Base-by-base conservation (phyloP, 495 filamentous ascomycete species). In the Diplogelasinospora grovesii region DNA sequence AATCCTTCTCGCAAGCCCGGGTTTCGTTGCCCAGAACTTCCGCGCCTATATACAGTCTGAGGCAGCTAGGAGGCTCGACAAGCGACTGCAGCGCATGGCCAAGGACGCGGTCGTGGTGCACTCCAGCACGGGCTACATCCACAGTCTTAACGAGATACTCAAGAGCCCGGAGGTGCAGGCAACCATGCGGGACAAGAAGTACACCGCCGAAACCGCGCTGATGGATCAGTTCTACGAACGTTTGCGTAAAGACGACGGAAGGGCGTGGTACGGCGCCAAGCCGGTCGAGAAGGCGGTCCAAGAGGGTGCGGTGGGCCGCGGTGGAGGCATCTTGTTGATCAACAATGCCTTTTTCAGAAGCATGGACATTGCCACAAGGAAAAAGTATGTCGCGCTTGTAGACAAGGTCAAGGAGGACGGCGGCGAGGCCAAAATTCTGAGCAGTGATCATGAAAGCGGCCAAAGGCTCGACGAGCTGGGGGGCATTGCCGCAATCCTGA, bases 401-500 rank as follows among this genome's bases (percentile, higher is more conserved):
- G 92, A 98, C 59, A 83, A 80, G 31, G 92, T 97, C n/a, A 83
- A 83, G 50, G 83, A 83, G 34, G 79, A 84, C 36, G 93, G 93
- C 23, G 92, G 92, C 0, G 89, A 96, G 51, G 83, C 85, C 1
- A 77, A 88, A 36, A 71, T 96, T 19, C 62, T 97, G 30, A 97
- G 93, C 52, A 88, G 83, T 46, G 82, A 92, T 52, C 90, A 97
- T 60, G 92, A 95, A 68, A 96, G 92, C 65, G 92, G 92, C 13
- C 81, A 83, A 62, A 66, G 88, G 41, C 64, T 98, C 29, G 90
- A 95, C 41, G 79, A 75, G 3, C 54, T 98, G 43, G 90, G 92
- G 1, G 84, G 87, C 5, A 81, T 98, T 44, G 93, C 89, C 16
- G 86, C 89, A 9, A 82, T 97, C 22, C 66, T 94, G 47, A 95